Evolutionary conservation across 2,329 filamentous ascomycete species (phyloP), one percentile per base, ranked within the genome.

Genomic region (Verticillium dahliae): DNA sequence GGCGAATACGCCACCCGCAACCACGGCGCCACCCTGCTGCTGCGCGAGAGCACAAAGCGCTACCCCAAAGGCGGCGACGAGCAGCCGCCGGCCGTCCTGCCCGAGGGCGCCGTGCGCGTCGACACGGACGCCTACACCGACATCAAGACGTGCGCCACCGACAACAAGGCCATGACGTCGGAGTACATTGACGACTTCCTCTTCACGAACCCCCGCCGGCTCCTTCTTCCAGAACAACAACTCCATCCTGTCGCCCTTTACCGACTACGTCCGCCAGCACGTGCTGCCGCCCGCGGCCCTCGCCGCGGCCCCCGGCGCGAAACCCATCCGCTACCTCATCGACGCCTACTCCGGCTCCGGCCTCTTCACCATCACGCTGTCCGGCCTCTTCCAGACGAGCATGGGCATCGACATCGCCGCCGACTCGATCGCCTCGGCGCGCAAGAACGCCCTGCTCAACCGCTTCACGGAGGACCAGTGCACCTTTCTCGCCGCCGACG

Each of bases 191-290:
- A 89, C 71, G 78, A 87, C 74, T 95, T 90, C 78, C 80, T 88
- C 71, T 97, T 99, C 78, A 88, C 88, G 73, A 98, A 96, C 78
- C 91, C 91, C 90, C 2, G 95, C 95, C 11, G 93, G 93, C 63
- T 87, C 91, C 59, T 99, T 99, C 80, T 99, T 99, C 85, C 95
- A 99, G 73, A 99, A 99, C 82, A 99, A 99, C 84, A 98, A 98
- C 81, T 96, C 92, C 61, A 98, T 99, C 76, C 88, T 99, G 31
- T 87, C 91, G 35, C 78, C 80, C 15, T 96, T 98, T 76, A 96
- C 92, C 14, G 83, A 86, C 67, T 97, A 96, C 79, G 91, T 98
- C 72, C 90, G 92, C 65, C 82, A 90, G 41, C 85, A 90, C 74
- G 90, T 94, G 70, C 80, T 93, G 1, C 88, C 87, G 0, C 58